A percentile compares a stretch with the other conserved stretches of the same genome.
These are phyloP conservation scores for Coemansia sp. DNA, from an alignment of 192 early-diverging fungal species.

Conservation along the genomic window DNA sequence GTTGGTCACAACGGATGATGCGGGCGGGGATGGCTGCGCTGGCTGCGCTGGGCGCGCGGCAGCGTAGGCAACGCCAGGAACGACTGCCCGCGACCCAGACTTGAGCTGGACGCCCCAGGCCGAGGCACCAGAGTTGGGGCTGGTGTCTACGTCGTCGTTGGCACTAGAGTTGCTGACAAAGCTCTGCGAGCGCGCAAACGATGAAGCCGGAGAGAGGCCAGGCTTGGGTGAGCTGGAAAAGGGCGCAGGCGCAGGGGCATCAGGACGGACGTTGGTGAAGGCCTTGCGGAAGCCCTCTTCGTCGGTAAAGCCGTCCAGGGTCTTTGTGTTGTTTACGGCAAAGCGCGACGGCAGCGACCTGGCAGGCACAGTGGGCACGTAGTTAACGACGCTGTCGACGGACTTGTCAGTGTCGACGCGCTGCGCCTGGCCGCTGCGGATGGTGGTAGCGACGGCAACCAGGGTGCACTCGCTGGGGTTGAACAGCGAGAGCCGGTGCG, in stretches of 20 bases:
- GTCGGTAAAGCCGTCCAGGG: conserved; percentile 43
- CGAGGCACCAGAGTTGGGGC: conserved; percentile 41
- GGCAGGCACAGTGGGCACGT: conserved; percentile 35
- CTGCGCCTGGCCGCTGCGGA: conserved; percentile 46
- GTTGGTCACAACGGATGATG: not conserved
- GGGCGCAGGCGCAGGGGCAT: conserved; percentile 38
- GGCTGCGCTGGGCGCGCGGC: not conserved
- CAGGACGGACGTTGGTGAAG: conserved; percentile 35
- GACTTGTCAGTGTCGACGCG: conserved; percentile 34
- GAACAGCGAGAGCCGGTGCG: conserved; percentile 43
- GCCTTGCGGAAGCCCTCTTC: conserved; percentile 49
- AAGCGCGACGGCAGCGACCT: conserved; percentile 43
- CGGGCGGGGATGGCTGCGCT: not conserved
- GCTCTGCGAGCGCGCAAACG: conserved; percentile 2
- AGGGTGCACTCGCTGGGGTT: conserved; percentile 47
- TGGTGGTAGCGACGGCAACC: conserved; percentile 38
- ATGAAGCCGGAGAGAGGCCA: not conserved
- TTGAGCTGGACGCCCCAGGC: conserved; percentile 47
- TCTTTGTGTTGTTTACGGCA: conserved; percentile 27
- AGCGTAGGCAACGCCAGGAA: not conserved
- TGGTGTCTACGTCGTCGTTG: conserved; percentile 30
- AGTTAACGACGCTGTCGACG: conserved; percentile 45
- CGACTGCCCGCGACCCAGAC: conserved; percentile 13
- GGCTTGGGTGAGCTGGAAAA: conserved; percentile 25
- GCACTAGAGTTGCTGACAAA: conserved; percentile 7